Evolutionary conservation across 768 basidiomycete species (phyloP).

Genomic region (Gymnopilus junonius): DNA sequence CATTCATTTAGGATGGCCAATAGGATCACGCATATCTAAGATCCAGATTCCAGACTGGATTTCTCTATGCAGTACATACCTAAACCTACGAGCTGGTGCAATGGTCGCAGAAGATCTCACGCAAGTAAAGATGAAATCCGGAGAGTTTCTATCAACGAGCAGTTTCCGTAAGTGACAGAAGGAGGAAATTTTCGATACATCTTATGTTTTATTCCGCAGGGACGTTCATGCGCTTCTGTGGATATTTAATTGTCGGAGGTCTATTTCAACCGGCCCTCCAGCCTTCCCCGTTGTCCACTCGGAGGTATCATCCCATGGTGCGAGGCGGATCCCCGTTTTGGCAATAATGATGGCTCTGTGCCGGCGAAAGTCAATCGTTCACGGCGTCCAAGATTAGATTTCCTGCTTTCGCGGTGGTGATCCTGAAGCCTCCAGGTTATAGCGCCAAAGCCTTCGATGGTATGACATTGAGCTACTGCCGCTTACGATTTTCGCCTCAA

Average conservation of each 20-base stretch:
- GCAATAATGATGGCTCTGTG: slow-evolving; percentile 6
- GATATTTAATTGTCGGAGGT: slow-evolving; percentile 5
- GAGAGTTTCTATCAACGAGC: background rate
- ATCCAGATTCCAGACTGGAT: background rate
- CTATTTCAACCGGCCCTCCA: slow-evolving; percentile 4
- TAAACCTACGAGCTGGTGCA: background rate
- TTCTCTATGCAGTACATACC: background rate
- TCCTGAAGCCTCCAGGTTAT: background rate
- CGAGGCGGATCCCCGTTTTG: slow-evolving; percentile 4
- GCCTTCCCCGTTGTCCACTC: background rate
- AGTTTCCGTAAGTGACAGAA: background rate
- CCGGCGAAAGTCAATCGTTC: background rate
- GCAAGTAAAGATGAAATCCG: background rate
- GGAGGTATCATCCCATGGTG: slow-evolving; percentile 8
- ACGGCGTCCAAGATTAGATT: slow-evolving; percentile 1
- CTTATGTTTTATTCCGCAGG: background rate
- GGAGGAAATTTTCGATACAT: background rate
- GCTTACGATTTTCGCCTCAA: slow-evolving; percentile 1
- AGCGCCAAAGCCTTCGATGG: background rate
- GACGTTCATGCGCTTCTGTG: background rate
- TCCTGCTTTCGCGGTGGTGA: background rate
- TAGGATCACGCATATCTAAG: background rate
- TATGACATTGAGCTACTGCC: background rate
- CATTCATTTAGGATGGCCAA: background rate
- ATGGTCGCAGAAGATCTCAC: background rate